A percentile compares a stretch with the other conserved stretches of the same genome.
Evolutionary conservation across 1,284 basidiomycete genomes (phyloP).

Genomic region (Cutaneotrichosporon curvatum): DNA sequence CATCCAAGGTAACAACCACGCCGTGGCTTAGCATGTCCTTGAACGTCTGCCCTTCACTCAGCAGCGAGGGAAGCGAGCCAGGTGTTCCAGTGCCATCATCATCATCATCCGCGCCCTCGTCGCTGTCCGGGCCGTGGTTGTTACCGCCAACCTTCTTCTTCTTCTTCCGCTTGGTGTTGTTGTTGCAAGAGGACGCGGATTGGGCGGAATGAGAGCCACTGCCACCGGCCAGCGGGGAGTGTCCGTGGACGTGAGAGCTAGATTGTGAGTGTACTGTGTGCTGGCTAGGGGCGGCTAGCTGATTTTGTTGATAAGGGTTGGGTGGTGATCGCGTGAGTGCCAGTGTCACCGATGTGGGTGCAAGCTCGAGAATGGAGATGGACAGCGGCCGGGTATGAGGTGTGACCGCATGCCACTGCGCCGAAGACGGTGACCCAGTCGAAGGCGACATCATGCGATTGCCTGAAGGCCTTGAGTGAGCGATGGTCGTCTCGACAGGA

Average conservation of each 20-base stretch:
- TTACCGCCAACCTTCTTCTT: conserved; percentile 1
- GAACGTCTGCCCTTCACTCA: conserved; percentile 29
- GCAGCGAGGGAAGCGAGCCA: conserved; percentile 11
- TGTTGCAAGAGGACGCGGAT: too few relatives aligned
- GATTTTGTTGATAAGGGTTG: neutral
- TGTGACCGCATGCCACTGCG: conserved; percentile 42
- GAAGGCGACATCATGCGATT: conserved; percentile 18
- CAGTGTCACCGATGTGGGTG: conserved; percentile 43
- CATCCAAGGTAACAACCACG: conserved; percentile 44
- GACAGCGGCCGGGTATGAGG: conserved; percentile 43
- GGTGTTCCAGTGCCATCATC: conserved; percentile 14
- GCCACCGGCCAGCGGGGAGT: neutral
- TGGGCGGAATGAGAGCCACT: neutral
- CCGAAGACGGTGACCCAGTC: conserved; percentile 15
- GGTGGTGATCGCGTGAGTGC: conserved; percentile 38
- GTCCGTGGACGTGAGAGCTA: conserved; percentile 4
- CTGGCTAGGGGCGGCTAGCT: conserved; percentile 12
- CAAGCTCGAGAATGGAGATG: conserved; percentile 45
- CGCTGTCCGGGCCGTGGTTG: conserved; percentile 20
- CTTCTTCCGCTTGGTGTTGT: conserved; percentile 16
- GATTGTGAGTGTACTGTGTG: conserved; percentile 16
- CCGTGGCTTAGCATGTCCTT: conserved; percentile 45
- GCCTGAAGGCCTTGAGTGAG: neutral
- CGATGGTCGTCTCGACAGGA: too few relatives aligned
- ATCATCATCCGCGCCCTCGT: conserved; percentile 33